Percentiles rank a stretch among this genome's conserved stretches.
These are phyloP conservation scores for Sphaerosporella brunnea DNA, from an alignment of 495 filamentous ascomycete species.

Conservation along the genomic window DNA sequence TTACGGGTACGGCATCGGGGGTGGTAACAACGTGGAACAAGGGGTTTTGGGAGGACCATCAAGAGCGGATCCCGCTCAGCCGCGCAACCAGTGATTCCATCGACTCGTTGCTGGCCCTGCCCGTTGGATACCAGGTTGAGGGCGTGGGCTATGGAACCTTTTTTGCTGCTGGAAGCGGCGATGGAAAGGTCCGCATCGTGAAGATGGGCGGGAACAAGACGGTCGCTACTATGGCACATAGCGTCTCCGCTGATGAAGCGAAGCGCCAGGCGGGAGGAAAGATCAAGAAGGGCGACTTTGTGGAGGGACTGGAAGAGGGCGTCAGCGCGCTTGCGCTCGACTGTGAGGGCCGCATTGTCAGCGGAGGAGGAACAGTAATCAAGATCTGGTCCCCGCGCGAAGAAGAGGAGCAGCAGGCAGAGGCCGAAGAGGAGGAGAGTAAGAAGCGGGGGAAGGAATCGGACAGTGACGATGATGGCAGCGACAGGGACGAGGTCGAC, in stretches of 20 bases:
- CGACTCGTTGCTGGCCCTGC: conserved; percentile 16
- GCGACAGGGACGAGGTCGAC: conserved; percentile 7
- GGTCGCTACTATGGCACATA: conserved; percentile 18
- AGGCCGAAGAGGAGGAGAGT: conserved; percentile 5
- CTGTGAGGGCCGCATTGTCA: conserved; percentile 15
- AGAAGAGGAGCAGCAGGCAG: conserved; percentile 1
- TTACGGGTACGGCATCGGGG: conserved; percentile 63
- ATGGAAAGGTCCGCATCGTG: conserved; percentile 21
- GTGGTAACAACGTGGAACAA: conserved; percentile 84
- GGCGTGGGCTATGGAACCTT: conserved; percentile 10
- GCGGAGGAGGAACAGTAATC: conserved; percentile 13
- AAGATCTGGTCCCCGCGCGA: conserved; percentile 16
- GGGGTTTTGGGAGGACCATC: conserved; percentile 85
- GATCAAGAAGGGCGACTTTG: conserved; percentile 6
- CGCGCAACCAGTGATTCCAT: conserved; percentile 20
- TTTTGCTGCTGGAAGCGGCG: conserved; percentile 17
- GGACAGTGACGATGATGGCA: conserved; percentile 11
- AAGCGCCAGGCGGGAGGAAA: background rate
- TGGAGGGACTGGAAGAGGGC: conserved; percentile 11
- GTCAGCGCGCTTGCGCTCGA: conserved; percentile 20
- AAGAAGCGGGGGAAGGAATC: conserved; percentile 8
- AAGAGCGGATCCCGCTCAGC: conserved; percentile 58
- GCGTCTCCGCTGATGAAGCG: conserved; percentile 15
- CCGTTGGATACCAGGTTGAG: conserved; percentile 10
- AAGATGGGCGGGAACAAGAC: conserved; percentile 20